Conservation (phyloP, 768 basidiomycete genomes). For the Tephrocybe sp. region DNA sequence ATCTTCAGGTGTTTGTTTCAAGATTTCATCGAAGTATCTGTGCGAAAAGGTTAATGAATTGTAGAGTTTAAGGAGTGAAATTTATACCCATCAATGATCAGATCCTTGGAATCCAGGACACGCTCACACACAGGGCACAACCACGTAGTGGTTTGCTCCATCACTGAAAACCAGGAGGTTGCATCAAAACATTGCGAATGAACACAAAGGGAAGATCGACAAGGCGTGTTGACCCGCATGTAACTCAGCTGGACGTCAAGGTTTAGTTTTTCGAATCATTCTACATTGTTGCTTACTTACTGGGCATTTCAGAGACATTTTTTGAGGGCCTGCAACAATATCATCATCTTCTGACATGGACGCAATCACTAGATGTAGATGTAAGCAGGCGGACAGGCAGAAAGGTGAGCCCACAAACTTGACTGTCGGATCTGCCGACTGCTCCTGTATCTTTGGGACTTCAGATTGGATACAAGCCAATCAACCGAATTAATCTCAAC, state of each 20-base stretch:
- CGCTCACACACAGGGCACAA: conserved; percentile 92
- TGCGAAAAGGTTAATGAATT: neutral
- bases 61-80: neutral
- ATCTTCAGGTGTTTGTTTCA: conserved; percentile 71
- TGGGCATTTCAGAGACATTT: conserved; percentile 92
- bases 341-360: conserved; percentile 78
- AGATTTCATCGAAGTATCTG: conserved; percentile 87
- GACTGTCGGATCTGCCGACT: conserved; percentile 62
- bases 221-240: conserved; percentile 79
- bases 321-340: conserved; percentile 85
- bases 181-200: conserved; percentile 98
- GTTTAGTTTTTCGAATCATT: neutral
- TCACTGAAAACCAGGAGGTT: conserved; percentile 88
- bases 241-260: conserved; percentile 68
- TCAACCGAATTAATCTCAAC: conserved; percentile 77
- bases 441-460: conserved; percentile 63
- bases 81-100: conserved; percentile 88
- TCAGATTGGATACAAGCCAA: conserved; percentile 67
- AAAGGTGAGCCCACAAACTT: conserved; percentile 51
- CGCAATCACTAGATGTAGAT: conserved; percentile 50
- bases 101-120: conserved; percentile 70
- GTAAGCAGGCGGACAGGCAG: neutral
- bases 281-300: conserved; percentile 46
- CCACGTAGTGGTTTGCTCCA: conserved; percentile 97
- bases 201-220: conserved; percentile 83